Percentiles rank a stretch among this genome's conserved stretches.
phyloP scores from a whole-genome alignment of 2,329 filamentous ascomycete species.

The Daldinia sp. region DNA sequence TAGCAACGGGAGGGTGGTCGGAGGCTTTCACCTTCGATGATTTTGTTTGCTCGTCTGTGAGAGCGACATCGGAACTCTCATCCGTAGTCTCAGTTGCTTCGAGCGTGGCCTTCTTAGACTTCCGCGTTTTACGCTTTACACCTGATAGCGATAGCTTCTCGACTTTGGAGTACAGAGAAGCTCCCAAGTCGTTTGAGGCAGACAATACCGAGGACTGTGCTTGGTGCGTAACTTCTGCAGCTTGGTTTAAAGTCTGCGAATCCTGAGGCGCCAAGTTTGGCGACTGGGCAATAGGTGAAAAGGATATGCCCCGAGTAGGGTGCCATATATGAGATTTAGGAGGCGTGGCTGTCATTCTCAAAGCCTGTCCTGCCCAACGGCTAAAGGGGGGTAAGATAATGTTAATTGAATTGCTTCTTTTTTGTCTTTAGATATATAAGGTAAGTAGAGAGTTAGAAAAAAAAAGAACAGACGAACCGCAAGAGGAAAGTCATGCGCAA shows the following conservation, averaged over 20 bases:
- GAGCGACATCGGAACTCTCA: constrained; percentile 10
- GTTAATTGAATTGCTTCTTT: constrained; percentile 27
- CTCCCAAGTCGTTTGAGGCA: constrained; percentile 1
- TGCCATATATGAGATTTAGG: constrained; percentile 52
- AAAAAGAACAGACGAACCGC: constrained; percentile 39
- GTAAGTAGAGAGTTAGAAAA: not conserved
- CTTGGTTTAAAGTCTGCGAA: constrained; percentile 21
- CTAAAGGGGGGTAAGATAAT: constrained; percentile 15
- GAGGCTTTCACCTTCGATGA: constrained; percentile 26
- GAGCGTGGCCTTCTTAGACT: constrained; percentile 1
- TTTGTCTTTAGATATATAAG: constrained; percentile 22
- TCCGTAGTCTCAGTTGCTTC: constrained; percentile 1
- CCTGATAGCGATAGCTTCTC: constrained; percentile 13
- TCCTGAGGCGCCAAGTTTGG: constrained; percentile 32
- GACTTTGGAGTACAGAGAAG: constrained; percentile 16
- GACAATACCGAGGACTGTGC: not conserved
- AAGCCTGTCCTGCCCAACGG: constrained; percentile 16
- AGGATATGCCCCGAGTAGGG: constrained; percentile 52
- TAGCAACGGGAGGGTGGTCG: constrained; percentile 54
- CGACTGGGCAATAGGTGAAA: constrained; percentile 44
- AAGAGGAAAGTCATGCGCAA: constrained; percentile 33
- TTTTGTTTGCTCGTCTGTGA: constrained; percentile 29
- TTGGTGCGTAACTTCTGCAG: too few species aligned
- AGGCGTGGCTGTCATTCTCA: constrained; percentile 48
- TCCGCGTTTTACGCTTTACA: constrained; percentile 9